These are phyloP conservation scores for Cytidiella melzeri DNA, from an alignment of 768 basidiomycete species.

Conservation along the genomic window DNA sequence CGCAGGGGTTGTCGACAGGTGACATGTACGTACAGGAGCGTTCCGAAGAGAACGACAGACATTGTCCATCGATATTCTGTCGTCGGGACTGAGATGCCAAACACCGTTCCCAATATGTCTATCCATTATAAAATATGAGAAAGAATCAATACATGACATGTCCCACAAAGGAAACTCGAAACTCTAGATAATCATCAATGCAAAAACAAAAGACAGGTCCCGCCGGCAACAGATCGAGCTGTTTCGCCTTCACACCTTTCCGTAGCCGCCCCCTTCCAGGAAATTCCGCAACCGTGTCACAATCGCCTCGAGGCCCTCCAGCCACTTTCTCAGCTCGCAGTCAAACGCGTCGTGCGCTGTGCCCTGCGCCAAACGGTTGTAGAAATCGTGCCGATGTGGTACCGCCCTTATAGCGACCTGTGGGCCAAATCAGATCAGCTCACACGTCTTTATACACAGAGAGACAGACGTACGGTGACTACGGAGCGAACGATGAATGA, in stretches of 20 bases:
- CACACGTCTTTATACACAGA: constrained; percentile 20
- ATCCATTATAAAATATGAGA: too few species aligned
- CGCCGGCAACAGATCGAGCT: constrained; percentile 1
- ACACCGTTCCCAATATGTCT: too few species aligned
- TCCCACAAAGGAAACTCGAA: too few species aligned
- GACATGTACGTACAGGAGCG: too few species aligned
- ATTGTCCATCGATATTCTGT: too few species aligned
- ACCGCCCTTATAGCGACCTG: constrained; percentile 43
- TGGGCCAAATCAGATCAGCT: background rate
- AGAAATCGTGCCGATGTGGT: constrained; percentile 58
- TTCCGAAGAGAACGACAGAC: too few species aligned
- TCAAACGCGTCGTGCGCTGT: constrained; percentile 49
- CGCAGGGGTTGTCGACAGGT: too few species aligned
- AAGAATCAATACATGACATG: too few species aligned
- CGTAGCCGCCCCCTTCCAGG: constrained; percentile 51
- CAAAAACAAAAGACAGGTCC: too few species aligned
- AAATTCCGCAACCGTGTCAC: constrained; percentile 46
- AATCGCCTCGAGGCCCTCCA: constrained; percentile 48
- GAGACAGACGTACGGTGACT: constrained; percentile 41
- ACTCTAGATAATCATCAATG: too few species aligned
- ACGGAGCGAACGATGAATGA: constrained; percentile 60
- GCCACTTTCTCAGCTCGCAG: constrained; percentile 52
- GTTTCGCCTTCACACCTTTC: constrained; percentile 35
- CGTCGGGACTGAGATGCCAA: too few species aligned
- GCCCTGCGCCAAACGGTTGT: constrained; percentile 53